Evolutionary conservation across 1,139 yeast species (phyloP).

Genomic region (Candida glucosophila): DNA sequence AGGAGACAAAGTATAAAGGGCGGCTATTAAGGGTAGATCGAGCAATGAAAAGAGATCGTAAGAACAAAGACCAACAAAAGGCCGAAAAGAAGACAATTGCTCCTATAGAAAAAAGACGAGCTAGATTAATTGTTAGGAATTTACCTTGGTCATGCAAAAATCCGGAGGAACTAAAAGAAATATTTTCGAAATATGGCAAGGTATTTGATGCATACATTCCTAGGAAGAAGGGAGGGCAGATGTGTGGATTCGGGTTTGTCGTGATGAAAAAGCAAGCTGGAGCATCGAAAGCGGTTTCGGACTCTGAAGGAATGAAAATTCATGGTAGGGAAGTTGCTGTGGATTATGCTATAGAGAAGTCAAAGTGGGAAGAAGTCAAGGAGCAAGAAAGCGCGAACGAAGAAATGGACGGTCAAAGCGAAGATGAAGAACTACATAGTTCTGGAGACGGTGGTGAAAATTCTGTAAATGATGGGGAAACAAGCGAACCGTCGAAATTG

Average conservation of each 20-base stretch:
- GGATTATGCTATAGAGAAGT: constrained; percentile 85
- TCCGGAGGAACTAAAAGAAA: constrained; percentile 58
- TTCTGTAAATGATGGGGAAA: constrained; percentile 19
- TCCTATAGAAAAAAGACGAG: constrained; percentile 57
- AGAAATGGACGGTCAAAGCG: constrained; percentile 17
- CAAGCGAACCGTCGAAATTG: constrained; percentile 27
- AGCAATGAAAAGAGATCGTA: constrained; percentile 89
- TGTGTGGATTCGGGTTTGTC: constrained; percentile 94
- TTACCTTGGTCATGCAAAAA: constrained; percentile 94
- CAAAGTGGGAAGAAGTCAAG: constrained; percentile 55
- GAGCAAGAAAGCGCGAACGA: constrained; percentile 35
- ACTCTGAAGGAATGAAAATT: constrained; percentile 62
- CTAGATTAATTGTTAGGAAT: constrained; percentile 81
- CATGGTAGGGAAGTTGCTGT: constrained; percentile 92
- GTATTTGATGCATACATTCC: constrained; percentile 90
- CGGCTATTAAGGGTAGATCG: constrained; percentile 69
- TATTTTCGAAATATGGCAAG: constrained; percentile 73
- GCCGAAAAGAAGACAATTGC: constrained; percentile 8
- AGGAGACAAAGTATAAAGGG: constrained; percentile 57
- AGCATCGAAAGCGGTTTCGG: constrained; percentile 79
- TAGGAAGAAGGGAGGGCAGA: constrained; percentile 75
- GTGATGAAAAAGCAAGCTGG: constrained; percentile 75
- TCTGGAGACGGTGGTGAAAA: constrained; percentile 16
- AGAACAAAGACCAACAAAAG: constrained; percentile 14
- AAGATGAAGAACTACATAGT: constrained; percentile 16